Percentiles rank a stretch among this genome's conserved stretches.
Evolutionary conservation across 345 rosid species (phyloP).

Genomic region (Tarenaya hassleriana): DNA sequence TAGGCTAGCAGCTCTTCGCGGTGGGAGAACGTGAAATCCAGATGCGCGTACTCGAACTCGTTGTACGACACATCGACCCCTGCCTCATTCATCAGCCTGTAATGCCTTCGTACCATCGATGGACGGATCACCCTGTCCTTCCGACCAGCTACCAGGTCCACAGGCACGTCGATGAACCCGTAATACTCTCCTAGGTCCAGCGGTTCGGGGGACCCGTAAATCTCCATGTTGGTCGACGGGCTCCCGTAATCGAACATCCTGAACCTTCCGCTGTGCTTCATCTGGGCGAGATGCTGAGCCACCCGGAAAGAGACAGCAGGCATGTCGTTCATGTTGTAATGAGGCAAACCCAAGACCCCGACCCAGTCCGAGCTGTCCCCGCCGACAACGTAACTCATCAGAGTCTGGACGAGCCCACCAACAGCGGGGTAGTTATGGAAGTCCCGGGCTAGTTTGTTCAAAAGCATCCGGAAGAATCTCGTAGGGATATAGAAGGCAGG

Average conservation of each 20-base stretch:
- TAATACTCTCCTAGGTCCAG: slow-evolving; percentile 77
- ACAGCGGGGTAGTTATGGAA: slow-evolving; percentile 90
- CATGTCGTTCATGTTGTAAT: slow-evolving; percentile 98
- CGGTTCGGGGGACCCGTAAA: slow-evolving; percentile 73
- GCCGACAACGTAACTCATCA: slow-evolving; percentile 78
- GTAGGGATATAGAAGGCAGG: slow-evolving; percentile 95
- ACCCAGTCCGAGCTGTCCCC: slow-evolving; percentile 99
- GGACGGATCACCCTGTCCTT: slow-evolving; percentile 79
- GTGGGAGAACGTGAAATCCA: slow-evolving; percentile 93
- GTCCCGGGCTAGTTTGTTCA: slow-evolving; percentile 93
- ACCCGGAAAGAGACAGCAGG: slow-evolving; percentile 83
- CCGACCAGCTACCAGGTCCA: slow-evolving; percentile 78
- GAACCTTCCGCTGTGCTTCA: slow-evolving; percentile 62
- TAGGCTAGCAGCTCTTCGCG: slow-evolving; percentile 74
- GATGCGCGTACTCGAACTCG: slow-evolving; percentile 84
- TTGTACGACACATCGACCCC: slow-evolving; percentile 62
- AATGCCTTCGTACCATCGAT: slow-evolving; percentile 79
- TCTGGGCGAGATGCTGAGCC: slow-evolving; percentile 81
- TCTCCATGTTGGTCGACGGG: slow-evolving; percentile 50
- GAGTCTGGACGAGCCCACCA: slow-evolving; percentile 91
- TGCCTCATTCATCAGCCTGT: slow-evolving; percentile 60
- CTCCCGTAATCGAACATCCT: slow-evolving; percentile 85
- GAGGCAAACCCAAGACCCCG: slow-evolving; percentile 85
- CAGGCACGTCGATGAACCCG: slow-evolving; percentile 56
- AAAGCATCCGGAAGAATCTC: slow-evolving; percentile 86